Percentiles rank a stretch among this genome's conserved stretches.
phyloP scores from a whole-genome alignment of 768 basidiomycete species.

The Flagelloscypha sp. region DNA sequence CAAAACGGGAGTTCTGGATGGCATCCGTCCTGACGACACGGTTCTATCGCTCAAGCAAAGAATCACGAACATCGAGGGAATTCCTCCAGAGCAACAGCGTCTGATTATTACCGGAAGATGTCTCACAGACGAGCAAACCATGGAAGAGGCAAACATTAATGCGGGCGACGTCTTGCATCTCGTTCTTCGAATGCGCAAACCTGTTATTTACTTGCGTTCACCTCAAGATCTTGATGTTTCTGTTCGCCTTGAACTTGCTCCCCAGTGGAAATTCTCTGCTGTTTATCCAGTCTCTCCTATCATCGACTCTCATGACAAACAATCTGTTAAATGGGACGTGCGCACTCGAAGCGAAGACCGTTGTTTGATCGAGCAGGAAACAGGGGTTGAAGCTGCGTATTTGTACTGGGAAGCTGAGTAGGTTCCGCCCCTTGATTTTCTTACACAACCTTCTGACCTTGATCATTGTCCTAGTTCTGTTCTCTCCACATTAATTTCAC shows the following conservation, averaged over 20 bases:
- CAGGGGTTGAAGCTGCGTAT: slow-evolving; percentile 10
- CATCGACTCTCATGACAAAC: slow-evolving; percentile 5
- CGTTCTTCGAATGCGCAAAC: too few relatives aligned
- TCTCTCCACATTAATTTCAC: too few relatives aligned
- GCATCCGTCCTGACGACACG: too few relatives aligned
- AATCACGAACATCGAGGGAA: too few relatives aligned
- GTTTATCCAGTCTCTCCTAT: slow-evolving; percentile 26
- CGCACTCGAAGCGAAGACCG: slow-evolving; percentile 11
- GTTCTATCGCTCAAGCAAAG: too few relatives aligned
- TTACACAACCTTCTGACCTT: background rate
- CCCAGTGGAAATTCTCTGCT: slow-evolving; percentile 25
- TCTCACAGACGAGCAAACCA: too few relatives aligned
- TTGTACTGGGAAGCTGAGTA: slow-evolving; percentile 14
- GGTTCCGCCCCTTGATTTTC: background rate
- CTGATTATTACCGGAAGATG: too few relatives aligned
- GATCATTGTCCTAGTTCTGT: too few relatives aligned
- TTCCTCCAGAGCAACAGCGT: too few relatives aligned
- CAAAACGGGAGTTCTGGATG: too few relatives aligned
- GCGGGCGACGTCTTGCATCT: too few relatives aligned
- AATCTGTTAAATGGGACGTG: slow-evolving; percentile 28
- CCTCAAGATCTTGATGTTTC: slow-evolving; percentile 18
- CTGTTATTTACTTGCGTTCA: slow-evolving; percentile 28
- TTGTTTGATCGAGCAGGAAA: slow-evolving; percentile 7
- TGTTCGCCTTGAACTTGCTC: slow-evolving; percentile 23
- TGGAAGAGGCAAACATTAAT: too few relatives aligned